Evolutionary conservation across 768 basidiomycete species (phyloP).

Genomic region (Leccinum boreale): DNA sequence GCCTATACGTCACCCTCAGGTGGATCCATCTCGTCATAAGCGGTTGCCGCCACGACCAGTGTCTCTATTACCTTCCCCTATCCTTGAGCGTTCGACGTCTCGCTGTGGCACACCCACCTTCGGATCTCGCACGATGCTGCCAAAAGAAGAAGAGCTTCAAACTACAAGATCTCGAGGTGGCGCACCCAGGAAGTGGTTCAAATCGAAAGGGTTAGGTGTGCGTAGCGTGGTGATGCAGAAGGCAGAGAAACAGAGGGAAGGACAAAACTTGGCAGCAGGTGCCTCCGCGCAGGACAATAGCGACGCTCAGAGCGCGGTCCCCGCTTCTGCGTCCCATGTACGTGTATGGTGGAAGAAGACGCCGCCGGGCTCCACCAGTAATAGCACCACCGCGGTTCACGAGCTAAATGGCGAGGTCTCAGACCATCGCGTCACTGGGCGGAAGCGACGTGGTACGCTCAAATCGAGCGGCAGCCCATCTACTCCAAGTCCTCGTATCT

Average conservation of each 20-base stretch:
- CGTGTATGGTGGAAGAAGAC: slow-evolving; percentile 34
- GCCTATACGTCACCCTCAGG: neutral
- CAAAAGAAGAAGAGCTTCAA: slow-evolving; percentile 25
- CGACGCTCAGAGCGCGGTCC: slow-evolving; percentile 4
- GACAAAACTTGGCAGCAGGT: slow-evolving; percentile 4
- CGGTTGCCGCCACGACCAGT: slow-evolving; percentile 2
- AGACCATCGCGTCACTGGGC: slow-evolving; percentile 3
- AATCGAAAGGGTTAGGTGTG: slow-evolving; percentile 28
- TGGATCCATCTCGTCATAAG: slow-evolving; percentile 7
- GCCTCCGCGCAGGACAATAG: neutral
- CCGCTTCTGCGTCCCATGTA: slow-evolving; percentile 14
- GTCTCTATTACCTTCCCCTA: slow-evolving; percentile 21
- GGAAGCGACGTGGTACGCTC: neutral
- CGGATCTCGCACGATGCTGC: slow-evolving; percentile 44
- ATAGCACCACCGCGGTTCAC: slow-evolving; percentile 9
- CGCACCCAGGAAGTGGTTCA: slow-evolving; percentile 27
- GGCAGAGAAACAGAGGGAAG: slow-evolving; percentile 22
- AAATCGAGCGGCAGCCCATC: slow-evolving; percentile 12
- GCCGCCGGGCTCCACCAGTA: slow-evolving; percentile 7
- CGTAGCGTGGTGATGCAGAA: slow-evolving; percentile 22
- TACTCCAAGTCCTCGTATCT: slow-evolving; percentile 20
- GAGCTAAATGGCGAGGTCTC: slow-evolving; percentile 7
- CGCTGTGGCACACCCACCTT: slow-evolving; percentile 62
- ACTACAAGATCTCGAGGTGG: slow-evolving; percentile 11
- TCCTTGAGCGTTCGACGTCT: slow-evolving; percentile 45